These are phyloP conservation scores for Gautieria morchelliformis DNA, from an alignment of 768 basidiomycete genomes.

Conservation along the genomic window DNA sequence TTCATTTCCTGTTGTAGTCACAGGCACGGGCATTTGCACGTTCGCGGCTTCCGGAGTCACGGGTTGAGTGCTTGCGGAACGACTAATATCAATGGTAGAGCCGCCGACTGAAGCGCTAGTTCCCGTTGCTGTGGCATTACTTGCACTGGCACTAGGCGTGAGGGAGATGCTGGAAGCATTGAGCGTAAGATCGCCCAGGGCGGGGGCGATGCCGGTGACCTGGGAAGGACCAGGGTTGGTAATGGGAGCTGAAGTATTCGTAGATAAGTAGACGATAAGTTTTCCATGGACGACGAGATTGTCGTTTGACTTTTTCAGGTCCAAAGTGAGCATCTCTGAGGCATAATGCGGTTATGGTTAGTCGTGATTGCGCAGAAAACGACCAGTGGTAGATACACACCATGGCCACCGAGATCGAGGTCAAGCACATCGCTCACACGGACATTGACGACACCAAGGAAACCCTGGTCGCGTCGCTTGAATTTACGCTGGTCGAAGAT, in stretches of 20 bases:
- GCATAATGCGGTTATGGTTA: conserved; percentile 3
- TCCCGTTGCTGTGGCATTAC: neutral
- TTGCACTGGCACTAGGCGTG: conserved; percentile 34
- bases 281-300: conserved; percentile 97
- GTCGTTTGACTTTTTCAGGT: conserved; percentile 98
- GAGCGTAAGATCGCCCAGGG: conserved; percentile 29
- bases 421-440: conserved; percentile 86
- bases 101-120: conserved; percentile 17
- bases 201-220: conserved; percentile 45
- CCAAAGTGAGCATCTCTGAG: conserved; percentile 90
- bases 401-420: conserved; percentile 86
- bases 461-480: conserved; percentile 96
- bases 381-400: conserved; percentile 38
- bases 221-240: conserved; percentile 76
- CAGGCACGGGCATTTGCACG: conserved; percentile 32
- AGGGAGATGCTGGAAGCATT: conserved; percentile 52
- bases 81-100: conserved; percentile 40
- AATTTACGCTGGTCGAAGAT: conserved; percentile 99
- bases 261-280: conserved; percentile 92
- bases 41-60: conserved; percentile 33
- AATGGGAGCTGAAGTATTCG: conserved; percentile 79
- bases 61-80: conserved; percentile 61
- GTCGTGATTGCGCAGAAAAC: neutral
- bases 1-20: conserved; percentile 16
- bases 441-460: conserved; percentile 95